Conservation (phyloP, 352 stramenopile species). For the Pythium vanterpoolii region DNA sequence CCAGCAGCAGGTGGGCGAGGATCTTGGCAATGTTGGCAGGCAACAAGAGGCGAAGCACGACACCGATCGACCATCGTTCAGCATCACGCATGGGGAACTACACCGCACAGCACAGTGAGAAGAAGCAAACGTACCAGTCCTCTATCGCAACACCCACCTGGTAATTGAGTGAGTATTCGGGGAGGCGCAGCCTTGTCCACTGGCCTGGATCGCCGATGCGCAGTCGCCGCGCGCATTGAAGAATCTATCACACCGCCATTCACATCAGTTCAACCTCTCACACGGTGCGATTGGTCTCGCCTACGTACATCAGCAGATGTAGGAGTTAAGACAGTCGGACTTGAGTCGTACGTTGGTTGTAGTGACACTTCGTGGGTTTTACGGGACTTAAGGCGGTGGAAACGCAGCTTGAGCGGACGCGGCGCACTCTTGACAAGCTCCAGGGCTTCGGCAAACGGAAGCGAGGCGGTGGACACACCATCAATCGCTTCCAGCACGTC, state of each 20-base stretch:
- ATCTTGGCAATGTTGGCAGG: constrained; percentile 68
- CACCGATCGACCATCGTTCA: constrained; percentile 67
- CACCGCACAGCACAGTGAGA: not conserved
- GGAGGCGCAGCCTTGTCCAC: constrained; percentile 59
- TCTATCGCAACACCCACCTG: too few relatives aligned
- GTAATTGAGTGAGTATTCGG: constrained; percentile 64
- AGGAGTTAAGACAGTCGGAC: constrained; percentile 16
- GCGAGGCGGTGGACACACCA: constrained; percentile 65
- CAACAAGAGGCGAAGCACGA: constrained; percentile 58
- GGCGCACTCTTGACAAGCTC: constrained; percentile 51
- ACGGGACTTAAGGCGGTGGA: constrained; percentile 31
- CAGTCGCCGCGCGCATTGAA: constrained; percentile 56
- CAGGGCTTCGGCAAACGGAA: constrained; percentile 55
- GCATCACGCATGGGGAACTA: constrained; percentile 65
- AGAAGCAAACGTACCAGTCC: too few relatives aligned
- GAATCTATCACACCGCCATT: constrained; percentile 37
- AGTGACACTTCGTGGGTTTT: constrained; percentile 9
- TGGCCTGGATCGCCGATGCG: constrained; percentile 65
- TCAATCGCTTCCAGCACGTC: constrained; percentile 75
- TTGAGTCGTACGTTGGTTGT: not conserved
- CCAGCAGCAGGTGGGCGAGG: constrained; percentile 61
- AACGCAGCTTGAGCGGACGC: constrained; percentile 63
- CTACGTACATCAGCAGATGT: constrained; percentile 41
- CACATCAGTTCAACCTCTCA: not conserved
- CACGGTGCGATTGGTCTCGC: not conserved